Evolutionary conservation across 75 land plant genomes (phyloP).

Genomic region (Pinus taeda): DNA sequence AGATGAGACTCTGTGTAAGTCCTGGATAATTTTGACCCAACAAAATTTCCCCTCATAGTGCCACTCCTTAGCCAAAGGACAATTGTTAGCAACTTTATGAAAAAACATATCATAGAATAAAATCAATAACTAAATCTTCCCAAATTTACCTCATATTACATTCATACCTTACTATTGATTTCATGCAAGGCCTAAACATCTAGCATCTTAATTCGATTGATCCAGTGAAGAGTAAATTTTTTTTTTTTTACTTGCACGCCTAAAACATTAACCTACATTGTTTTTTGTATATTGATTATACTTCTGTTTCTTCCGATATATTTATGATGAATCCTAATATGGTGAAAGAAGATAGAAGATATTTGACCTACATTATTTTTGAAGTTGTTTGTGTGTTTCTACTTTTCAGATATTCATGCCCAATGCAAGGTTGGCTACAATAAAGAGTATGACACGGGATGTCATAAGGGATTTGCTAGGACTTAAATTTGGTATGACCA

Average conservation of each 20-base stretch:
- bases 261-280: slow-evolving; percentile 49
- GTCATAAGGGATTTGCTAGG: slow-evolving; percentile 93
- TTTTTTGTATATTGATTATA: background rate
- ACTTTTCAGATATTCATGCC: slow-evolving; percentile 74
- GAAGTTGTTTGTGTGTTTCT: background rate
- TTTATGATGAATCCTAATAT: slow-evolving; percentile 74
- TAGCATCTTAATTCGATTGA: background rate
- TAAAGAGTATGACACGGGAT: slow-evolving; percentile 99
- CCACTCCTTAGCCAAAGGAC: too few species aligned
- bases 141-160: too few species aligned
- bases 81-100: too few species aligned
- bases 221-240: background rate
- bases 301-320: slow-evolving; percentile 33
- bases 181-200: background rate
- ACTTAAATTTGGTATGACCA: slow-evolving; percentile 84
- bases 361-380: slow-evolving; percentile 14
- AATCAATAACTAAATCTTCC: too few species aligned
- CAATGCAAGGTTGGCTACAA: slow-evolving; percentile 79
- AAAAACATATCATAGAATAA: too few species aligned
- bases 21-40: too few species aligned
- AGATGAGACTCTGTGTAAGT: too few species aligned
- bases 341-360: slow-evolving; percentile 88
- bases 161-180: background rate
- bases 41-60: too few species aligned
- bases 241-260: slow-evolving; percentile 37